Evolutionary conservation across 805 yeast genomes (phyloP).

Genomic region (Yarrowia divulgata): DNA sequence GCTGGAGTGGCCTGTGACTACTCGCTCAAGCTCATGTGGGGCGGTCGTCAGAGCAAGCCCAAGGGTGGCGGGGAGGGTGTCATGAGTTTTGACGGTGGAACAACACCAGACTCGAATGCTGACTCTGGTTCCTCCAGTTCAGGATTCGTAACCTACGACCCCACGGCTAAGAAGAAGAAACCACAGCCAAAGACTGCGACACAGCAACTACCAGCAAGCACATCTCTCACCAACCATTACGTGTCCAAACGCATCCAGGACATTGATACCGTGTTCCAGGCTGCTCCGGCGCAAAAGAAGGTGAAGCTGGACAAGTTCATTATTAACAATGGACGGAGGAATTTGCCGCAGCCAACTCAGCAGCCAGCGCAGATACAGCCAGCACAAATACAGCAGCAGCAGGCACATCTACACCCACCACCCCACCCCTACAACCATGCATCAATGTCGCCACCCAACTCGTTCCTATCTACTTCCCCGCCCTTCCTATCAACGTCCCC

Average conservation of each 20-base stretch:
- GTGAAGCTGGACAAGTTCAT: slow-evolving; percentile 41
- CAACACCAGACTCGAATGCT: background rate
- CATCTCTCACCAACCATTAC: slow-evolving; percentile 37
- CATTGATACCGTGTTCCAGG: slow-evolving; percentile 39
- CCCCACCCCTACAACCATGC: background rate
- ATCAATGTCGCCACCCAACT: slow-evolving; percentile 5
- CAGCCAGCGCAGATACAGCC: background rate
- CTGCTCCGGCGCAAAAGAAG: slow-evolving; percentile 44
- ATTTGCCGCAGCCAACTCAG: background rate
- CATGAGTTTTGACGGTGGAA: background rate
- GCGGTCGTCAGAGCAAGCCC: slow-evolving; percentile 64
- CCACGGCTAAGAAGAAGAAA: slow-evolving; percentile 18
- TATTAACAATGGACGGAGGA: slow-evolving; percentile 16
- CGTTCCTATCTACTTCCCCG: background rate
- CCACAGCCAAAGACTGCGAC: background rate
- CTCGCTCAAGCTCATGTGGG: slow-evolving; percentile 70
- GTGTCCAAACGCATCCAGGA: slow-evolving; percentile 38
- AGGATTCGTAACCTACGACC: slow-evolving; percentile 18
- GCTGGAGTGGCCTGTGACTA: slow-evolving; percentile 63
- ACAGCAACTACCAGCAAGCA: background rate
- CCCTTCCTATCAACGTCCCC: slow-evolving; percentile 1
- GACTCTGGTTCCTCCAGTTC: background rate
- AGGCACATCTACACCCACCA: background rate
- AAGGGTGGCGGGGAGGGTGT: background rate
- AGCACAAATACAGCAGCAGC: background rate